Evolutionary conservation across 202 grass and related monocot genomes (phyloP), one percentile per base, ranked within the genome.

Genomic region (Digitaria exilis): DNA sequence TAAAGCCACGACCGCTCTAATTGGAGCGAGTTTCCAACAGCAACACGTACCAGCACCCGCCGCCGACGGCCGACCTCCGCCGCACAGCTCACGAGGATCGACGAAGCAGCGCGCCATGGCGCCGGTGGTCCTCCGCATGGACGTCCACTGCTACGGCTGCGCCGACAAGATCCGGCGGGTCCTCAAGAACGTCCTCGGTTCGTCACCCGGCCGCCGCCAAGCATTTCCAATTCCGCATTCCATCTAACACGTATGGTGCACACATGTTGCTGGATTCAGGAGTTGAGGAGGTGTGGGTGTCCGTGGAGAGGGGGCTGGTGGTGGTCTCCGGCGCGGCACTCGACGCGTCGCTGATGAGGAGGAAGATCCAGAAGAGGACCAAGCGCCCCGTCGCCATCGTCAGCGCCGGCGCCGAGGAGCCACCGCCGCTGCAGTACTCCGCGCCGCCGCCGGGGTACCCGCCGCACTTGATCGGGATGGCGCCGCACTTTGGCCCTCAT

Each of bases 221-320:
- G n/a, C n/a, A n/a, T n/a, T n/a, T n/a, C n/a, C n/a, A n/a, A n/a
- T n/a, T n/a, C n/a, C n/a, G n/a, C n/a, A n/a, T n/a, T n/a, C n/a
- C n/a, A n/a, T n/a, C n/a, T n/a, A n/a, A n/a, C n/a, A n/a, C n/a
- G n/a, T n/a, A n/a, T n/a, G n/a, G n/a, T n/a, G n/a, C n/a, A n/a
- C n/a, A n/a, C n/a, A 46, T 45, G 43, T n/a, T n/a, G n/a, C n/a
- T n/a, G n/a, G n/a, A 46, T 50, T 75, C 61, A 87, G 79, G 79
- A 2, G 79, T 83, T 44, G 56, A 71, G 73, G 52, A 24, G 34
- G 85, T 87, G 34, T 12, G 9, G 34, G 73, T 18, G 18, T 63
- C 25, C 14, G 54, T 29, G 45, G 79, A 78, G 7, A 64, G 65
- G 44, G 73, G 65, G 9, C 64, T 63, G 73, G 79, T 82, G 44